phyloP scores from a whole-genome alignment of 2,329 filamentous ascomycete genomes.

The Phialocephala sp. region DNA sequence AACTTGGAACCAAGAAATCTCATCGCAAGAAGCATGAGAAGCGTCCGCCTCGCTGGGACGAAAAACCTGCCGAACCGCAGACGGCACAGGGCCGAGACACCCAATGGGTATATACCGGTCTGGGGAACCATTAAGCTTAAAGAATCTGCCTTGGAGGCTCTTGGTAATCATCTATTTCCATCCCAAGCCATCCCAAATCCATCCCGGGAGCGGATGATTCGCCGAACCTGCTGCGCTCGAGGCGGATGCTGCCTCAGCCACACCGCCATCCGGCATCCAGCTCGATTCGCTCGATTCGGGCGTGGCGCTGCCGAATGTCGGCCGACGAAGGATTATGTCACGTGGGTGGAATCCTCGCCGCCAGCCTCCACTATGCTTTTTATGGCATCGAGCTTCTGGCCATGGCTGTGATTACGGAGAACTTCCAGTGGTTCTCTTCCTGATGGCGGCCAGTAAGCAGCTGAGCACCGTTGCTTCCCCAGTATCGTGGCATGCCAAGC shows the following conservation, averaged over 20 bases:
- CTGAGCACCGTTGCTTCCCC: background rate
- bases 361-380: slow-evolving; percentile 2
- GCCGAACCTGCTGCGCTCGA: background rate
- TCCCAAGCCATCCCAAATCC: too few species aligned
- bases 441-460: background rate
- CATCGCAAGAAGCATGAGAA: background rate
- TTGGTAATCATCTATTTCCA: background rate
- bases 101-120: background rate
- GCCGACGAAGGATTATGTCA: background rate
- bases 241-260: slow-evolving; percentile 8
- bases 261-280: background rate
- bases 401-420: too few species aligned
- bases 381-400: background rate
- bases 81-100: background rate
- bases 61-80: background rate
- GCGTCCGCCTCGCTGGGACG: background rate
- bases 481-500: background rate
- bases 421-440: background rate
- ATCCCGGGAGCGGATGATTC: background rate
- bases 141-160: background rate
- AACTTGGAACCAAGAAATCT: too few species aligned
- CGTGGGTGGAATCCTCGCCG: background rate
- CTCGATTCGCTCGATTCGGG: too few species aligned
- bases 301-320: background rate
- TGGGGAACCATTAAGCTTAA: background rate